Base-by-base conservation (phyloP, 1,284 basidiomycete genomes). In the Cutaneotrichosporon cyanovorans region DNA sequence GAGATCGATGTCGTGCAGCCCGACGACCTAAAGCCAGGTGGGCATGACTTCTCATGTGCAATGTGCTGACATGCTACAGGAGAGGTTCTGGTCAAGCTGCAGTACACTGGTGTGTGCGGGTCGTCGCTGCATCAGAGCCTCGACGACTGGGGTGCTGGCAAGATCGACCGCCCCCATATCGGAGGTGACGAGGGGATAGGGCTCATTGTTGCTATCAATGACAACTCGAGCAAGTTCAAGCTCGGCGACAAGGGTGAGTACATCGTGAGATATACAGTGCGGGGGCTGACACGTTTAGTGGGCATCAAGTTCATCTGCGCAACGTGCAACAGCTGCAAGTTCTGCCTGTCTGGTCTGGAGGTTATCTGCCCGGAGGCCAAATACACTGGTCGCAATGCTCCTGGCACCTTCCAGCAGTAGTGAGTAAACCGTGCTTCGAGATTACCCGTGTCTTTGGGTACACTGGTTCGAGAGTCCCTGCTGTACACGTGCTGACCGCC, bases 261-360 rank as follows among this genome's bases (percentile, higher is more conserved):
- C 4, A 25, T 5, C 5, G 30, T 16, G n/a, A n/a, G n/a, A n/a
- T n/a, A n/a, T n/a, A n/a, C n/a, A n/a, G n/a, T 59, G 73, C 75
- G 58, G 52, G 89, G 23, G 87, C 20, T 32, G 19, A 89, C 55
- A 78, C 83, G 8, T 7, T 12, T 40, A 50, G 87, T 92, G 35
- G 88, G 89, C 7, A 81, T 93, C 75, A 92, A 91, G 59, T 51
- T 47, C 83, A 72, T 85, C 23, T 83, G 82, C 3, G 76, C 81
- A 58, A 80, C 77, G 40, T 87, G 76, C 59, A 73, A 82, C 33
- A 73, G 82, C 57, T 91, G 87, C 68, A 81, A 85, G 61, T 77
- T 76, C 54, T 89, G 89, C 68, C 75, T 78, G 46, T 78, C 78
- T 51, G 85, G 81, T 21, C 71, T 76, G 42, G 87, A 89, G 61